Base-by-base conservation (phyloP, 208 protist species). In the Porcisia deanei region DNA sequence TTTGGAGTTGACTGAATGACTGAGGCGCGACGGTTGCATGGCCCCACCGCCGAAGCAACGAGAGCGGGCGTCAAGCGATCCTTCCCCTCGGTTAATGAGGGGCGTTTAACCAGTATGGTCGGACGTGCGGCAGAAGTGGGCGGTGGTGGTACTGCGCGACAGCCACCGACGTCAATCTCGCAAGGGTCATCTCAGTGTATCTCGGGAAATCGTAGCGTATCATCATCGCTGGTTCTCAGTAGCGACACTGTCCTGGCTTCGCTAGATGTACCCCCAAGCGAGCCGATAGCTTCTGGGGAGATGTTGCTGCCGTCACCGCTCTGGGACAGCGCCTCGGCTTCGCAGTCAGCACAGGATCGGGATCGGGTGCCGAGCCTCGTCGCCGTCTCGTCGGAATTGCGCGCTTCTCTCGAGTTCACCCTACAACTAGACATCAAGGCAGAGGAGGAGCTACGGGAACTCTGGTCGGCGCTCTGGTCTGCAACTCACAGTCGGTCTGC, bases 401-500 rank as follows among this genome's bases (percentile, higher is more conserved):
- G 75, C 14, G 74, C 75, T 47, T 76, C 77, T 43, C 61, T 85
- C 25, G 91, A 88, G 49, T 90, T 93, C 57, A 77, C 80, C 43
- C 81, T 77, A 8, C 68, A 81, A 54, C 76, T 91, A 37, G 85
- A 91, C 59, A 72, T 63, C 18, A 54, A 71, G 57, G 76, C 86
- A n/a, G 85, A 94, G 76, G 76, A 79, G 37, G 82, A 85, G 59
- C 73, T 94, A 41, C 52, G 70, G 39, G 73, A 76, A 43, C 74
- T 90, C 43, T 91, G 85, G 84, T 41, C 77, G 53, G 67, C 72
- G 49, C 75, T 95, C 60, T 84, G 86, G 79, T 2, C 75, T 1
- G 83, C 81, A 52, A 85, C 88, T 20, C 88, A 85, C 67, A 91
- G 84, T 71, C 71, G 77, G 64, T 64, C 73, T 10, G 81, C 84